A percentile compares a stretch with the other conserved stretches of the same genome.
These are phyloP conservation scores for Didymella arachidicola DNA, from an alignment of 2,329 filamentous ascomycete species.

Conservation along the genomic window DNA sequence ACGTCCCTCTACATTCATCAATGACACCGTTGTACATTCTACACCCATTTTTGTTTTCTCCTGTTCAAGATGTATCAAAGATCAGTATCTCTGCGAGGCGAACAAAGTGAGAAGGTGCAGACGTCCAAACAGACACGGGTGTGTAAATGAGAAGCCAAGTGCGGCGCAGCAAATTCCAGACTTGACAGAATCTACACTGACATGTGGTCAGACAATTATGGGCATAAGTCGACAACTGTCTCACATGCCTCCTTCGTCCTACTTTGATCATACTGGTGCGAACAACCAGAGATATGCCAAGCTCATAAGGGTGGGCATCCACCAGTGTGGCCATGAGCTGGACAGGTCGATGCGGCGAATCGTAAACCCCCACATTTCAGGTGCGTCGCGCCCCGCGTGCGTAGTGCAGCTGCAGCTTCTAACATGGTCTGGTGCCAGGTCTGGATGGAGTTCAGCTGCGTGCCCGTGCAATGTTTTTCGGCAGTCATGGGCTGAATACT, in stretches of 20 bases:
- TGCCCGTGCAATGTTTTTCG: too few species aligned
- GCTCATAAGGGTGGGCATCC: not conserved
- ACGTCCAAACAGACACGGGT: not conserved
- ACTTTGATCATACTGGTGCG: not conserved
- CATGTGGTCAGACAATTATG: not conserved
- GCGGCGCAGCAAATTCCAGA: not conserved
- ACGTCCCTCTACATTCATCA: not conserved
- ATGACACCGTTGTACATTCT: slow-evolving; percentile 5
- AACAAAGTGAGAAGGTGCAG: not conserved
- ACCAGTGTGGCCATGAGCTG: not conserved
- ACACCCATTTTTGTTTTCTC: not conserved
- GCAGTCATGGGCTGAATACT: too few species aligned
- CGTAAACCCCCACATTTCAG: not conserved
- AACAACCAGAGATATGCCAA: not conserved
- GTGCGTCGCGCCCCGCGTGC: not conserved
- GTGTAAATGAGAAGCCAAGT: not conserved
- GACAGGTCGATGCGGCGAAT: not conserved
- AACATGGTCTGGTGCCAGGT: not conserved
- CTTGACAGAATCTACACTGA: not conserved
- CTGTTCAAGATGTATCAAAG: too few species aligned
- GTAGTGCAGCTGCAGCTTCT: not conserved
- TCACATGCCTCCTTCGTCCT: not conserved
- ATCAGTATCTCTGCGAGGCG: too few species aligned
- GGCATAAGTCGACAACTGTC: not conserved
- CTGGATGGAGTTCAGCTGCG: not conserved